These are phyloP conservation scores for Cladochytrium replicatum DNA, from an alignment of 192 early-diverging fungal species.

Conservation along the genomic window DNA sequence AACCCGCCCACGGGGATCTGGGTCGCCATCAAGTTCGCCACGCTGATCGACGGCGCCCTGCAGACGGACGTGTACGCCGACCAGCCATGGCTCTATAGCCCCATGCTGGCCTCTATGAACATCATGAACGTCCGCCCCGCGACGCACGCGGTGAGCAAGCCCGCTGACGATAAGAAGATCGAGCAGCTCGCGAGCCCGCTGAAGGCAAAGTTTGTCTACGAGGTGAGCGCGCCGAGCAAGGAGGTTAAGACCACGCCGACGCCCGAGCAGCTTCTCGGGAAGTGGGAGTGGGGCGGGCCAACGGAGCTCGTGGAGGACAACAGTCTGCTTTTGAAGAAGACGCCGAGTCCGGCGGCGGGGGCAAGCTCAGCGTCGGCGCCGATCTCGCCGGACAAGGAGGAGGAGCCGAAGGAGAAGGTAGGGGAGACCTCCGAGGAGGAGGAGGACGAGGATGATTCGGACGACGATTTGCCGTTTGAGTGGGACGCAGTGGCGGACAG, in stretches of 20 bases:
- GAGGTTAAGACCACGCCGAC: conserved; percentile 10
- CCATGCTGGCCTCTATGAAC: conserved; percentile 68
- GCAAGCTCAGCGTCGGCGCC: too few relatives aligned
- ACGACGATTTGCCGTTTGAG: conserved; percentile 23
- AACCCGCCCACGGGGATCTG: conserved; percentile 56
- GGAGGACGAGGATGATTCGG: too few relatives aligned
- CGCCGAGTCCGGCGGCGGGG: too few relatives aligned
- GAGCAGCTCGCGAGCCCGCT: too few relatives aligned
- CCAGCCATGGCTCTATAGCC: conserved; percentile 60
- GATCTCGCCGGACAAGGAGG: conserved; percentile 19
- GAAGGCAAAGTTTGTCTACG: too few relatives aligned
- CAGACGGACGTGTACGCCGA: conserved; percentile 59
- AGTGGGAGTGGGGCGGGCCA: too few relatives aligned
- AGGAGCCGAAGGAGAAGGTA: conserved; percentile 27
- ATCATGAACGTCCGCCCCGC: conserved; percentile 43
- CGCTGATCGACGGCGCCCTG: conserved; percentile 67
- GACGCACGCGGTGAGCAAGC: too few relatives aligned
- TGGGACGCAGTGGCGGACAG: conserved; percentile 31
- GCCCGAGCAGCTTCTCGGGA: conserved; percentile 14
- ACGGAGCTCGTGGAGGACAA: too few relatives aligned
- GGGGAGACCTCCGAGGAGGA: conserved; percentile 10
- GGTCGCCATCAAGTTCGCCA: conserved; percentile 62
- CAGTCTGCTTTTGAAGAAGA: too few relatives aligned
- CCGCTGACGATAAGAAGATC: too few relatives aligned
- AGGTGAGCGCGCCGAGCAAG: conserved; percentile 4